Percentiles rank a stretch among this genome's conserved stretches.
Conservation (phyloP, 371 early-diverging fungal genomes). For the Mucor velutinosus region DNA sequence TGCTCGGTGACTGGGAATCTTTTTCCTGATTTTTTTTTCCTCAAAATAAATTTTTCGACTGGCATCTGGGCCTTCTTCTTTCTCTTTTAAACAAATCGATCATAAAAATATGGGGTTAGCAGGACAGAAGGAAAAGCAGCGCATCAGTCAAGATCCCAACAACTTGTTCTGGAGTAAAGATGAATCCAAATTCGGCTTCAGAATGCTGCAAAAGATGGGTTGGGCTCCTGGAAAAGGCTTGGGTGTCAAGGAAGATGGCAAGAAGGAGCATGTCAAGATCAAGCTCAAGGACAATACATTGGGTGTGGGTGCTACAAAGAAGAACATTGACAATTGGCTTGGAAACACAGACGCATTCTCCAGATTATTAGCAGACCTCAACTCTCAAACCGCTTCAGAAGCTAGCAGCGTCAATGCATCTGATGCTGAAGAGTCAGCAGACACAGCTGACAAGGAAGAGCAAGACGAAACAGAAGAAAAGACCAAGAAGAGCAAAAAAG, state of each 20-base stretch:
- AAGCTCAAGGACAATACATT: conserved; percentile 75
- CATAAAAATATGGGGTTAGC: conserved; percentile 74
- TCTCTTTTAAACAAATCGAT: background rate
- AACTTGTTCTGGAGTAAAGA: conserved; percentile 90
- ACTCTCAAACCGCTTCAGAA: conserved; percentile 43
- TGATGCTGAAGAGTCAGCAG: conserved; percentile 25
- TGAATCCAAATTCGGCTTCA: conserved; percentile 83
- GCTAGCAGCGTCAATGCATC: conserved; percentile 45
- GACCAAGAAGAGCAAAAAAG: conserved; percentile 35
- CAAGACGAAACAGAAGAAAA: conserved; percentile 8
- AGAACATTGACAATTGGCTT: conserved; percentile 92
- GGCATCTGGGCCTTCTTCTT: background rate
- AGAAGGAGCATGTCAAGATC: conserved; percentile 78
- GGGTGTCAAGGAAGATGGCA: conserved; percentile 86
- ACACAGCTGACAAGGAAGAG: conserved; percentile 11
- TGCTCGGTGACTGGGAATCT: background rate
- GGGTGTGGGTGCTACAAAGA: conserved; percentile 90
- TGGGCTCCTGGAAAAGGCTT: conserved; percentile 95
- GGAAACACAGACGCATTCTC: conserved; percentile 88
- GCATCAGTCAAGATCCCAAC: conserved; percentile 90
- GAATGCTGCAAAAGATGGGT: conserved; percentile 94
- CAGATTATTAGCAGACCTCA: conserved; percentile 80
- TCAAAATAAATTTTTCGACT: background rate
- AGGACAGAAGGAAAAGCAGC: conserved; percentile 78
- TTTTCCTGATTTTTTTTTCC: conserved; percentile 2